Conservation (phyloP, 352 stramenopile species). For the Phytophthora tentaculata region DNA sequence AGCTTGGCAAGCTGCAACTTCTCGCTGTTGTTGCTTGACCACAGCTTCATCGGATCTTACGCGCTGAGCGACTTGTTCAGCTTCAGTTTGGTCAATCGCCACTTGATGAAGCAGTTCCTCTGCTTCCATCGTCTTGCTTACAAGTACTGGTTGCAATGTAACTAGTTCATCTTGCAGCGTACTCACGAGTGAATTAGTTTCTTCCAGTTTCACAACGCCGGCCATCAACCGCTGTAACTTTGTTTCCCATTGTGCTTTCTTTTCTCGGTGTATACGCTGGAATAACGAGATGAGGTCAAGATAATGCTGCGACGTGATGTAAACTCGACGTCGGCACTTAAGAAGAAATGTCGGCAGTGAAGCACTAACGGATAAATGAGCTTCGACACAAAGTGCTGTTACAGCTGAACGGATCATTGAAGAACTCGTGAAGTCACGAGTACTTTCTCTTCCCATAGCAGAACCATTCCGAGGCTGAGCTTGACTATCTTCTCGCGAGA, state of each 20-base stretch:
- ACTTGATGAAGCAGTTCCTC: conserved; percentile 70
- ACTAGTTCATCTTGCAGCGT: conserved; percentile 83
- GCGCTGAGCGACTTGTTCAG: conserved; percentile 49
- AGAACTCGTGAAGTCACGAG: conserved; percentile 11
- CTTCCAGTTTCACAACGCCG: conserved; percentile 76
- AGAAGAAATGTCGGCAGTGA: conserved; percentile 43
- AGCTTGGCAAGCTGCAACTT: conserved; percentile 64
- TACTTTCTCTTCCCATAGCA: background rate
- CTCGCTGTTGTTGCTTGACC: conserved; percentile 71
- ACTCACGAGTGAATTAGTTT: conserved; percentile 69
- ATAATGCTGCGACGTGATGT: conserved; percentile 87
- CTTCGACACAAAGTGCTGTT: conserved; percentile 56
- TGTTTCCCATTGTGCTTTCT: conserved; percentile 43
- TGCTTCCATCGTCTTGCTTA: conserved; percentile 66
- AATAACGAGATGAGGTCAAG: conserved; percentile 92
- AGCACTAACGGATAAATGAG: conserved; percentile 46
- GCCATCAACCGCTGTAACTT: conserved; percentile 66
- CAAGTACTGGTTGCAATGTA: conserved; percentile 77
- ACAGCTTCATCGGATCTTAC: conserved; percentile 63
- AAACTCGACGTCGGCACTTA: conserved; percentile 48
- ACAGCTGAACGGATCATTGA: conserved; percentile 37
- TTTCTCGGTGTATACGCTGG: conserved; percentile 70
- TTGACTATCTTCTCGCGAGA: conserved; percentile 30
- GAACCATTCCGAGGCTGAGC: background rate
- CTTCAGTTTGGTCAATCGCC: conserved; percentile 65